A percentile compares a stretch with the other conserved stretches of the same genome.
Evolutionary conservation across 331 rosid genomes (phyloP).

Genomic region (Telfairia occidentalis): DNA sequence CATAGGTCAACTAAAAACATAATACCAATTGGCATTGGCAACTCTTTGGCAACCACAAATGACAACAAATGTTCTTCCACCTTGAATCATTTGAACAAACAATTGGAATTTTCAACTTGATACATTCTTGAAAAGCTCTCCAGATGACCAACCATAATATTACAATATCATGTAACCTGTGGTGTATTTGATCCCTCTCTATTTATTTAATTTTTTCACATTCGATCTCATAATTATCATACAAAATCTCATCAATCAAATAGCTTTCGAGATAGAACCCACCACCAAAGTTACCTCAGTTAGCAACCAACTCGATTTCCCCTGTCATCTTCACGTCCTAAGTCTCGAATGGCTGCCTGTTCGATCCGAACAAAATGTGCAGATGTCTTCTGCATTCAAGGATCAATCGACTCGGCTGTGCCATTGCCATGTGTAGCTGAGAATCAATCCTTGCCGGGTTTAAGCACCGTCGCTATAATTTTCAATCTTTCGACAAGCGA

Average conservation of each 20-base stretch:
- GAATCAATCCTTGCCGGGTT: not conserved
- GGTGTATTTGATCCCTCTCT: not conserved
- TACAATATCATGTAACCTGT: not conserved
- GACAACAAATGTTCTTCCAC: no score
- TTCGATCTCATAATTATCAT: not conserved
- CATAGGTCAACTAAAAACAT: not conserved
- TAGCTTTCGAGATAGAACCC: not conserved
- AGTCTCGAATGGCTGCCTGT: not conserved
- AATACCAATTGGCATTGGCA: not conserved
- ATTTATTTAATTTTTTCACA: not conserved
- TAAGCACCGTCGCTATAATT: not conserved
- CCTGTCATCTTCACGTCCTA: not conserved
- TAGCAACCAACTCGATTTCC: not conserved
- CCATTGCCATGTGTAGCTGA: not conserved
- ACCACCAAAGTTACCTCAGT: no score
- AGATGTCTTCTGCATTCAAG: not conserved
- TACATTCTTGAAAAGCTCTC: not conserved
- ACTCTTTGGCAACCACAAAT: no score
- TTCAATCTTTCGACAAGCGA: not conserved
- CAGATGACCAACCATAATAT: not conserved
- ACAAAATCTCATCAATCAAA: not conserved
- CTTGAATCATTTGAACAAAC: no score
- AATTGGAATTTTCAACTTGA: not conserved
- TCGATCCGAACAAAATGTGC: not conserved
- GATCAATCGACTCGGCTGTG: not conserved